A percentile compares a stretch with the other conserved stretches of the same genome.
Conservation (phyloP, 805 yeast species). For the Wickerhamomyces alni region DNA sequence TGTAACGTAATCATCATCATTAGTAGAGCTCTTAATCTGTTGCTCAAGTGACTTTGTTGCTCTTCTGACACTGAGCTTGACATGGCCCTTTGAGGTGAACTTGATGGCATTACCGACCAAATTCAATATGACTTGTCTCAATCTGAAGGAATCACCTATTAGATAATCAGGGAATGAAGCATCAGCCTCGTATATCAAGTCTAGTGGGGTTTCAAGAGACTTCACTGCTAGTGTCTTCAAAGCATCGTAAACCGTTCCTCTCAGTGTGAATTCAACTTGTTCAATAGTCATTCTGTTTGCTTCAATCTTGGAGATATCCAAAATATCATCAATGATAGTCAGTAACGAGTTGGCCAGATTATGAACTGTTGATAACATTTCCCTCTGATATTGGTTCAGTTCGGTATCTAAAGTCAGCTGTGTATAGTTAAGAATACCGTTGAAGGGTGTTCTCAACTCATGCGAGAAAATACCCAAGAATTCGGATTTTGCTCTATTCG, state of each 20-base stretch:
- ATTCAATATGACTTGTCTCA: constrained; percentile 81
- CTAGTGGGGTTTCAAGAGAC: constrained; percentile 80
- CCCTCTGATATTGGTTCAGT: constrained; percentile 85
- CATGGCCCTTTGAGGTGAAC: constrained; percentile 79
- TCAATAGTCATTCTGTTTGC: constrained; percentile 93
- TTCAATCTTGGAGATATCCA: constrained; percentile 89
- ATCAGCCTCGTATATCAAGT: constrained; percentile 75
- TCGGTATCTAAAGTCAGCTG: constrained; percentile 85
- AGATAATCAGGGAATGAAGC: constrained; percentile 82
- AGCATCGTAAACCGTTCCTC: constrained; percentile 89
- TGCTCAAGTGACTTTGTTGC: constrained; percentile 26
- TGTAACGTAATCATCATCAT: constrained; percentile 24
- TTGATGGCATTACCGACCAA: constrained; percentile 88
- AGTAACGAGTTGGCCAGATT: constrained; percentile 79
- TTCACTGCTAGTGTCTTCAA: constrained; percentile 84
- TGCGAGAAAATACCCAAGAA: constrained; percentile 85
- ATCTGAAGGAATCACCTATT: constrained; percentile 83
- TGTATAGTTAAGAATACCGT: constrained; percentile 91
- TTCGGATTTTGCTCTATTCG: constrained; percentile 85
- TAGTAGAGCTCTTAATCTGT: constrained; percentile 19
- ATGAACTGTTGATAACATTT: constrained; percentile 86
- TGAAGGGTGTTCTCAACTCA: constrained; percentile 88
- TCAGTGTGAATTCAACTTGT: constrained; percentile 75
- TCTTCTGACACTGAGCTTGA: constrained; percentile 65
- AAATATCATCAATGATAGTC: constrained; percentile 83